Evolutionary conservation across 2,329 filamentous ascomycete genomes (phyloP).

Genomic region (Fusarium domesticum): DNA sequence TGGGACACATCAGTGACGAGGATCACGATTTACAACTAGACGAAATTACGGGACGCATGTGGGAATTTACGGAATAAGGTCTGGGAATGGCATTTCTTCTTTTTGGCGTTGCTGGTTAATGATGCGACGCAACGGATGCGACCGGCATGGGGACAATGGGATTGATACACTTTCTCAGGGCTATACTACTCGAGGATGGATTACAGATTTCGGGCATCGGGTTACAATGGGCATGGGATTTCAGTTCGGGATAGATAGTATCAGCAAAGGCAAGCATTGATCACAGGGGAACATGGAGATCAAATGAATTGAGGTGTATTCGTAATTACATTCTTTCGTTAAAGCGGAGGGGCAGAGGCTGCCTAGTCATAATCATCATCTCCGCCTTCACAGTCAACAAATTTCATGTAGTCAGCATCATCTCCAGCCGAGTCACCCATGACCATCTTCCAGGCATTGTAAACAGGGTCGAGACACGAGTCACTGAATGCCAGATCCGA

Average conservation of each 20-base stretch:
- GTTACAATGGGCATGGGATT: neutral
- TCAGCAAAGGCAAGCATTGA: neutral
- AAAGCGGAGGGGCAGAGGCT: neutral
- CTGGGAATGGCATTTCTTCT: conserved; percentile 2
- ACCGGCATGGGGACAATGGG: neutral
- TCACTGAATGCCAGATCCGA: conserved; percentile 75
- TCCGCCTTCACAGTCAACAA: conserved; percentile 67
- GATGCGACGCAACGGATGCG: neutral
- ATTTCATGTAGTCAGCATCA: conserved; percentile 65
- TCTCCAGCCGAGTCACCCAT: conserved; percentile 48
- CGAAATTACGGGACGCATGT: neutral
- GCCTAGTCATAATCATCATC: conserved; percentile 50
- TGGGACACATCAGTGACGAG: neutral
- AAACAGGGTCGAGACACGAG: conserved; percentile 61
- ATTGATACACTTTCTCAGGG: too few relatives aligned
- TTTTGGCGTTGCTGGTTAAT: conserved; percentile 7
- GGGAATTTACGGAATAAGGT: neutral
- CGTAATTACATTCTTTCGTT: neutral
- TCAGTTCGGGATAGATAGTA: neutral
- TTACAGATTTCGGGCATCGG: too few relatives aligned
- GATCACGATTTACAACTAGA: neutral
- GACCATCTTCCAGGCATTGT: conserved; percentile 66
- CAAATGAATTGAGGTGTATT: neutral
- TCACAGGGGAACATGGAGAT: neutral
- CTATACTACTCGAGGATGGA: too few relatives aligned